Conservation (phyloP, 1,284 basidiomycete genomes). For the Golubevia sp. region DNA sequence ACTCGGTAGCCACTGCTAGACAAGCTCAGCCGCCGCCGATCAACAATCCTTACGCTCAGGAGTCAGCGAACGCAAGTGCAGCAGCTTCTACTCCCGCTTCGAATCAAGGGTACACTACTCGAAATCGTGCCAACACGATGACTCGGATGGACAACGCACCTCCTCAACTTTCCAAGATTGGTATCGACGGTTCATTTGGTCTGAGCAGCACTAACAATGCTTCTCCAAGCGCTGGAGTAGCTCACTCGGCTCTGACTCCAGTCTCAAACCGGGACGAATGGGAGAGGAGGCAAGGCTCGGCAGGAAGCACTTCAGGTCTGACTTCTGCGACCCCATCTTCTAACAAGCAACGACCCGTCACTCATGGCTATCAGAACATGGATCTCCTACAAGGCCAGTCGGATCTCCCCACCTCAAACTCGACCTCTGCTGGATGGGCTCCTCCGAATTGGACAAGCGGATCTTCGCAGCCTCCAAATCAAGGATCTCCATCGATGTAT, state of each 20-base stretch:
- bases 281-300: constrained; percentile 29
- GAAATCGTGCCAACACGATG: constrained; percentile 12
- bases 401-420: neutral
- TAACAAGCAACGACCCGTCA: neutral
- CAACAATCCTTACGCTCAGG: constrained; percentile 46
- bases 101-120: constrained; percentile 4
- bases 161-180: constrained; percentile 33
- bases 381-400: neutral
- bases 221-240: neutral
- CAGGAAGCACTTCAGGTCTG: neutral
- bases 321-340: neutral
- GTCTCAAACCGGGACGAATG: constrained; percentile 37
- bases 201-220: neutral
- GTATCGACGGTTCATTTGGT: constrained; percentile 15
- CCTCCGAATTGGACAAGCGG: neutral
- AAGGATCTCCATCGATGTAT: neutral
- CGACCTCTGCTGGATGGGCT: neutral
- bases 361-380: neutral
- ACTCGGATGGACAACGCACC: constrained; percentile 31
- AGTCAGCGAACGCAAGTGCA: constrained; percentile 20
- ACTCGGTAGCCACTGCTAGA: constrained; percentile 23
- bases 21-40: constrained; percentile 31
- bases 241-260: constrained; percentile 14
- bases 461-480: neutral
- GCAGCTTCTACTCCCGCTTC: constrained; percentile 25